A percentile compares a stretch with the other conserved stretches of the same genome.
Evolutionary conservation across 148 eudicot genomes (phyloP).

Genomic region (Chenopodium berlandieri): DNA sequence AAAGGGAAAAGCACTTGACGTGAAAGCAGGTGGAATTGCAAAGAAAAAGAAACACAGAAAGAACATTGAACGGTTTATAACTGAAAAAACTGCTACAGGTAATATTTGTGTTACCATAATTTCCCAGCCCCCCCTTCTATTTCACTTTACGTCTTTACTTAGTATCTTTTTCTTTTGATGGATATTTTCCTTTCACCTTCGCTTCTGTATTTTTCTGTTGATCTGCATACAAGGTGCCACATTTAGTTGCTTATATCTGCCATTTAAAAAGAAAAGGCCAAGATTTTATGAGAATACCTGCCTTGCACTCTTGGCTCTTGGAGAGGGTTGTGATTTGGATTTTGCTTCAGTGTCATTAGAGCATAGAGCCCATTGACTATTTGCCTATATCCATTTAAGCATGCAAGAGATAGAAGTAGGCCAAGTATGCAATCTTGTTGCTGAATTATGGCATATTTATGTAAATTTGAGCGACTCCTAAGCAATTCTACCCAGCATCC

Average conservation of each 20-base stretch:
- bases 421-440: too few relatives aligned
- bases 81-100: conserved; percentile 43
- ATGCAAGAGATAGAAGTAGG: too few relatives aligned
- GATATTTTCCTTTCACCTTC: not conserved
- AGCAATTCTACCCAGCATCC: too few relatives aligned
- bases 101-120: not conserved
- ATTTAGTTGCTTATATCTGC: not conserved
- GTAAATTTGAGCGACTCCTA: too few relatives aligned
- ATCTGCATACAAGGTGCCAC: not conserved
- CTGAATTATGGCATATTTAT: too few relatives aligned
- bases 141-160: not conserved
- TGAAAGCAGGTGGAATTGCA: conserved; percentile 47
- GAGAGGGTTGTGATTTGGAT: too few relatives aligned
- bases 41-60: conserved; percentile 69
- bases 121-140: not conserved
- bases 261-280: not conserved
- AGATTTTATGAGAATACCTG: not conserved
- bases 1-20: conserved; percentile 77
- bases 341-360: too few relatives aligned
- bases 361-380: too few relatives aligned
- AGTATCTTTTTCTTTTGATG: not conserved
- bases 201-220: not conserved
- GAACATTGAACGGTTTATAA: conserved; percentile 30
- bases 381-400: too few relatives aligned
- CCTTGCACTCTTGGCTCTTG: not conserved